Evolutionary conservation across 1,284 basidiomycete species (phyloP), one percentile per base, ranked within the genome.

Genomic region (Moesziomyces parantarcticus): DNA sequence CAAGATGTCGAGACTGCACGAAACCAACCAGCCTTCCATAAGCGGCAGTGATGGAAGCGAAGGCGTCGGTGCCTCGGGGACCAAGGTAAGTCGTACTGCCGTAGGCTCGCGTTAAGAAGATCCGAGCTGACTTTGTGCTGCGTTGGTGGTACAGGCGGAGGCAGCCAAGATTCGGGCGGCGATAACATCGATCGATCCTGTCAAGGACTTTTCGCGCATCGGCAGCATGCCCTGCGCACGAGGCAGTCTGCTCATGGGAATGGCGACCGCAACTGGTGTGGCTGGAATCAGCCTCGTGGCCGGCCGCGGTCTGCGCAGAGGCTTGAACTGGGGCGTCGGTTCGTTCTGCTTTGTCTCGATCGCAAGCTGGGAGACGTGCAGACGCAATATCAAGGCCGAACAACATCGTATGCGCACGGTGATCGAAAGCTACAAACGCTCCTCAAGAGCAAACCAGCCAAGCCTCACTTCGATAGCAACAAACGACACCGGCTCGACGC

Each of bases 301-400:
- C 10, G 72, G 75, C 0, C 29, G 75, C 32, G 75, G 75, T 7
- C 29, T 77, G 29, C 22, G 65, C 11, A 50, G 67, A n/a, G 65
- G 72, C 0, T 23, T 77, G 18, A 77, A 77, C 49, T 77, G 75
- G 75, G 75, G 75, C 9, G 75, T 77, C 3, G 75, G 75, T 1
- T 58, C 57, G 11, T 77, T 77, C 51, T 66, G 64, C 55, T 75
- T 75, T 32, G 57, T 75, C 26, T 49, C 52, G 1, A 5, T 75
- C 8, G 68, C 65, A 3, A 65, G 58, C 18, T 77, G 60, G 61
- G 75, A 77, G 23, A 72, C 56, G 25, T 77, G 75, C 25, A 53
- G 75, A 43, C 22, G 68, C n/a, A 64, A 59, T 26, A 45, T 57
- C 50, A 73, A 65, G 51, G 67, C 72, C 0, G 75, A 77, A 51